Evolutionary conservation across 2,329 filamentous ascomycete genomes (phyloP), one percentile per base, ranked within the genome.

Genomic region (Ceratocystiopsis brevicomis): DNA sequence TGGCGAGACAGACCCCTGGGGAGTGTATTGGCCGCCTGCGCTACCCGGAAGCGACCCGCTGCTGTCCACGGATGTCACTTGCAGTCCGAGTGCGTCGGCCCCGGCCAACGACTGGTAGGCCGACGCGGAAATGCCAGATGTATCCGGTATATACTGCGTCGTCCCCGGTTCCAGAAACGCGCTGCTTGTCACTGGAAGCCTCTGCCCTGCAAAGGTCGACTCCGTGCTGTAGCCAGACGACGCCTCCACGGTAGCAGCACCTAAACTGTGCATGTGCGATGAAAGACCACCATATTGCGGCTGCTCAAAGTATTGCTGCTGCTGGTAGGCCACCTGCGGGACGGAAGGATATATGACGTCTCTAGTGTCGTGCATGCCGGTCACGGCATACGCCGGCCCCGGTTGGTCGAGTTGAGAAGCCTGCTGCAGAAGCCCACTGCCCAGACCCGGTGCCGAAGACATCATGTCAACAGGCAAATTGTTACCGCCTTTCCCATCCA

Each of bases 1-100:
- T 0, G 64, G 63, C 33, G 65, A 65, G 13, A 58, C 57, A 2
- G 63, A 65, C 8, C 63, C 63, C 34, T 60, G 59, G 16, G 57
- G 58, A 18, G 57, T 57, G 44, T 57, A 67, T 32, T 60, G 61
- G 17, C 59, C 49, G 4, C 40, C 53, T 15, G 53, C 49, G 25
- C 53, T 50, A 19, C 52, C 51, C 25, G 25, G 8, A 30, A 30
- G 6, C 25, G 6, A 9, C 25, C 33, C 33, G 33, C 33, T 8
- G 33, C 13, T 15, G 40, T 58, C 54, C 21, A 57, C 50, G 43
- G 59, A 48, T 34, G 33, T 15, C 37, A 50, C 54, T 40, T 61
- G 61, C 37, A 66, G 52, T 3, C 63, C 63, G 11, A 66, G 48
- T 1, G 58, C 51, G 39, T 63, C 57, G 38, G 53, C 51, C 4